phyloP scores from a whole-genome alignment of 1,284 basidiomycete species.

The Bjerkandera adusta region DNA sequence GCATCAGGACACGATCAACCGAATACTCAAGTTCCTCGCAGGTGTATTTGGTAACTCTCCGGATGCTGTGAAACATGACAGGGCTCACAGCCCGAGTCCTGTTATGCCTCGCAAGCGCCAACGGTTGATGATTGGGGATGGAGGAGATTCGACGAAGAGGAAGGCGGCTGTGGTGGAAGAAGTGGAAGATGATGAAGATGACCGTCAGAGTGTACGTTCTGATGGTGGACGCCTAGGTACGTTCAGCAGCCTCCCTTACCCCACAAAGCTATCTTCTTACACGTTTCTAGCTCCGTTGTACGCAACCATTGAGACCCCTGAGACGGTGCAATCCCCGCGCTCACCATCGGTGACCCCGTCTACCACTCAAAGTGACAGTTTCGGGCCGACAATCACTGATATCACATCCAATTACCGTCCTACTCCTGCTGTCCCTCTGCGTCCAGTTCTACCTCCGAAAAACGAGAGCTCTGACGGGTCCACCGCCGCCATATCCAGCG shows the following conservation, averaged over 20 bases:
- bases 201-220: constrained; percentile 20
- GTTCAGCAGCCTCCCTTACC: background rate
- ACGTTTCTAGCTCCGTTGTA: constrained; percentile 3
- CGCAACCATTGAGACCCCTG: constrained; percentile 31
- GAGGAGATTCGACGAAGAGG: constrained; percentile 32
- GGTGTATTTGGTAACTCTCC: constrained; percentile 80
- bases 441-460: too few species aligned
- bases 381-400: constrained; percentile 20
- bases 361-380: constrained; percentile 27
- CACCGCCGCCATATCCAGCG: background rate
- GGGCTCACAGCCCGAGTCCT: constrained; percentile 31
- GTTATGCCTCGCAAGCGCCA: constrained; percentile 51
- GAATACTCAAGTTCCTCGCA: constrained; percentile 92
- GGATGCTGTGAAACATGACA: constrained; percentile 42
- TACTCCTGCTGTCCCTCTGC: constrained; percentile 10
- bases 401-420: constrained; percentile 8
- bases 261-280: constrained; percentile 26
- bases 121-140: constrained; percentile 69
- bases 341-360: constrained; percentile 14
- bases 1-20: constrained; percentile 96
- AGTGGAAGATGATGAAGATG: constrained; percentile 39
- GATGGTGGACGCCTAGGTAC: constrained; percentile 14
- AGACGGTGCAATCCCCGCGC: constrained; percentile 19
- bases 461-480: background rate
- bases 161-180: constrained; percentile 38